Evolutionary conservation across 169 alveolate genomes (phyloP), one percentile per base, ranked within the genome.

Genomic region (Cryptosporidium baileyi): DNA sequence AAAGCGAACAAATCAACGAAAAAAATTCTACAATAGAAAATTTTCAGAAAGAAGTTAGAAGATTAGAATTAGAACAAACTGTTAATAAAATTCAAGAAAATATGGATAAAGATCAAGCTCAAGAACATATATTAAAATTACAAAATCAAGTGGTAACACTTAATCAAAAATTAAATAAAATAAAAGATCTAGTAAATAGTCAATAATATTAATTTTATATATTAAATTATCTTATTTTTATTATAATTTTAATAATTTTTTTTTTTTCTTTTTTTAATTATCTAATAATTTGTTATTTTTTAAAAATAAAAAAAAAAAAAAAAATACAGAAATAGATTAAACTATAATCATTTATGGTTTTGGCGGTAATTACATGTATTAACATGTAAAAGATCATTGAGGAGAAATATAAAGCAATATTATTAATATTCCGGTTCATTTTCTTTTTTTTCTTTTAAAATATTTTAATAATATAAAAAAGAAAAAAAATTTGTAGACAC

Each of bases 71-170:
- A 4, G 85, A 74, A 24, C 67, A 36, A 36, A 74, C 85, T 40
- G 85, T 74, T 9, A 74, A 38, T 24, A 74, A 38, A 41, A 74
- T 74, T 9, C 85, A 74, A 57, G 74, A 74, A 57, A 74, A 74
- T 26, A 74, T 74, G 52, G 85, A 74, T 13, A 74, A 51, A 41
- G 85, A 74, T 36, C 65, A 74, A 57, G 36, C 43, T 45, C 52
- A 40, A 61, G 74, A 59, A 38, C 65, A 36, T 30, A 61, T 74
- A 3, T 34, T 60, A 30, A 74, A 40, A 51, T 43, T 74, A 9
- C 74, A 74, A 59, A 57, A 74, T 26, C 85, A 74, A 57, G 57
- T 74, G 5, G 60, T 40, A 19, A 0, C 59, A 36, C 67, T 74
- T 1, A 54, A 38, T 11, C 65, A 74, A 22, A 74, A 74, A 40